Base-by-base conservation (phyloP, 2,329 filamentous ascomycete genomes). In the Alternaria rosae region DNA sequence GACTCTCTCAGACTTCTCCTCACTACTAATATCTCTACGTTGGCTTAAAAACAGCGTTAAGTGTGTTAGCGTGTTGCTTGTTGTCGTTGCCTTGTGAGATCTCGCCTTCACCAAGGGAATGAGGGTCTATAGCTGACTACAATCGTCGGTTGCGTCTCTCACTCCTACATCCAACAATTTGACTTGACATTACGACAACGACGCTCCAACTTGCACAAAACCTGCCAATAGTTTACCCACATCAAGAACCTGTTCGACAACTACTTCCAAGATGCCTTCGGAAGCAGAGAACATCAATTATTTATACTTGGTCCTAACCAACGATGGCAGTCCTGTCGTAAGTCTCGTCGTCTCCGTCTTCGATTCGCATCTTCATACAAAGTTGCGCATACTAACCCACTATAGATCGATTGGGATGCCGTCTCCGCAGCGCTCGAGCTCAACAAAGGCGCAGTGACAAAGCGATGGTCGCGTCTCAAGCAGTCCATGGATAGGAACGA, bases 381-480 rank as follows among this genome's bases (percentile, higher is more conserved):
- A 23, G 8, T 6, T 15, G 6, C 6, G 1, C 35, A 21, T 35
- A 15, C 60, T 68, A 8, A 68, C 38, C 38, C 8, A n/a, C 5
- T 4, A 38, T 17, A 79, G 78, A 70, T 79, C n/a, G 68, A 79
- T 59, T 77, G 70, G 68, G 50, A 60, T 1, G 62, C 73, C 2
- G 66, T 80, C 17, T 65, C 62, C 44, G 48, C 55, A 3, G 70
- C 61, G 1, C 66, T 80, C 3, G 38, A 67, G 6, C 67, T 79
- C 20, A 74, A 69, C n/a, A 66, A 65, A 11, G 65, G 64, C 13
- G 75, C 76, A 0, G 65, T 60, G 3, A 54, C 58, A 1, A 78
- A 77, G 67, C 76, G 77, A 21, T 78, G 75, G 76, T 75, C 71
- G 8, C 74, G 77, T 13, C 70, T 79, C n/a, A 74, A 70, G 65